Conservation (phyloP, 257 asterid species). For the Plectranthus barbatus region DNA sequence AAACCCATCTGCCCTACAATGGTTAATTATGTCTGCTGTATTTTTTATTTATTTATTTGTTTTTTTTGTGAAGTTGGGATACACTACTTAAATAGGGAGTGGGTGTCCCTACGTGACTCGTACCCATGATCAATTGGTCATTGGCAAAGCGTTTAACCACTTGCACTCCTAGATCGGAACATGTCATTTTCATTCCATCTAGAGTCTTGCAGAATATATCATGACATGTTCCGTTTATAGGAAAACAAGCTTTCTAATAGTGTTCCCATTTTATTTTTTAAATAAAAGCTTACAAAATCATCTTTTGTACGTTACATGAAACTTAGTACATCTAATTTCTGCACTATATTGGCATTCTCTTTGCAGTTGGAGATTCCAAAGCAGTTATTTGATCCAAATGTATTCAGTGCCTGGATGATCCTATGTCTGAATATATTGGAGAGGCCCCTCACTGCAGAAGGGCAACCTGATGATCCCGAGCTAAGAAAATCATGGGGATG, state of each 20-base stretch:
- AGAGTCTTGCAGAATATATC: not conserved
- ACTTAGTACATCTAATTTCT: not conserved
- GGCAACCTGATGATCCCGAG: slow-evolving; percentile 89
- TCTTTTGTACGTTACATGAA: not conserved
- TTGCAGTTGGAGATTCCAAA: slow-evolving; percentile 90
- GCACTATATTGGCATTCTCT: slow-evolving; percentile 10
- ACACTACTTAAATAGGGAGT: too few relatives aligned
- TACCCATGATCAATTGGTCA: too few relatives aligned
- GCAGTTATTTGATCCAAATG: slow-evolving; percentile 81
- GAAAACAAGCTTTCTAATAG: not conserved
- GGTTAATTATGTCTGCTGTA: not conserved
- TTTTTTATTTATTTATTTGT: too few relatives aligned
- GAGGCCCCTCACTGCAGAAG: slow-evolving; percentile 90
- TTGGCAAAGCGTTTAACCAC: too few relatives aligned
- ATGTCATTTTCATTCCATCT: not conserved
- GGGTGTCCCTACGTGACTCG: too few relatives aligned
- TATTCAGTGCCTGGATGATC: slow-evolving; percentile 93
- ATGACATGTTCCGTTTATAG: not conserved
- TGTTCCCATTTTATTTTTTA: not conserved
- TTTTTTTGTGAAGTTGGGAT: too few relatives aligned
- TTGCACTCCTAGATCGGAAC: too few relatives aligned
- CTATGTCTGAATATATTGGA: slow-evolving; percentile 82
- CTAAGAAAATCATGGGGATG: slow-evolving; percentile 95
- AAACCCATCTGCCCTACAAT: not conserved
- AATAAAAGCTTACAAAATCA: not conserved